Evolutionary conservation across 2,329 filamentous ascomycete genomes (phyloP).

Genomic region (Paraphaeosphaeria sporulosa): DNA sequence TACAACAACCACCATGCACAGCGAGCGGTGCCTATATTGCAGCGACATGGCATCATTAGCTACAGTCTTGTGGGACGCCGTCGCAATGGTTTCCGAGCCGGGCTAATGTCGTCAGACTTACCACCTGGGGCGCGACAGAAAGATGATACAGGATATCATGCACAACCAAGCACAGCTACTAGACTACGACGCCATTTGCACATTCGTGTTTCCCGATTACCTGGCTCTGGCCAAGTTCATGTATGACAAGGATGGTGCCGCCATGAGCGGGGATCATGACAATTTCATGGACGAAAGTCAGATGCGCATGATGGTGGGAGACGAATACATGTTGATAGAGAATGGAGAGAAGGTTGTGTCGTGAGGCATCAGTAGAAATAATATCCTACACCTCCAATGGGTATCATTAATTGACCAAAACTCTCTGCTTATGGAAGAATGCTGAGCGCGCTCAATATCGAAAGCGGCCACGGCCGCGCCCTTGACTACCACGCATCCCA

Average conservation of each 20-base stretch:
- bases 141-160: slow-evolving; percentile 55
- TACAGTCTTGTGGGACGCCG: slow-evolving; percentile 52
- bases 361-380: slow-evolving; percentile 4
- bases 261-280: slow-evolving; percentile 45
- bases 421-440: background rate
- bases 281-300: slow-evolving; percentile 51
- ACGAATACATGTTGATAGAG: slow-evolving; percentile 53
- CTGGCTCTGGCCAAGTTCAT: slow-evolving; percentile 55
- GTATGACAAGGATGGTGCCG: slow-evolving; percentile 56
- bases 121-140: slow-evolving; percentile 54
- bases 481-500: slow-evolving; percentile 30
- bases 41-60: slow-evolving; percentile 54
- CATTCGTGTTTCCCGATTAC: slow-evolving; percentile 58
- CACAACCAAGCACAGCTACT: slow-evolving; percentile 54
- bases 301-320: slow-evolving; percentile 57
- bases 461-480: slow-evolving; percentile 27
- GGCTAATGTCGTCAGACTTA: slow-evolving; percentile 49
- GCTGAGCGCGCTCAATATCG: slow-evolving; percentile 26
- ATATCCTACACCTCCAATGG: slow-evolving; percentile 14
- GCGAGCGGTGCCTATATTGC: slow-evolving; percentile 53
- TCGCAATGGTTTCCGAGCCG: background rate
- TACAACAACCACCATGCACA: slow-evolving; percentile 57
- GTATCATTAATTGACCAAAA: slow-evolving; percentile 23
- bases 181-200: slow-evolving; percentile 58
- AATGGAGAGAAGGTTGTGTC: slow-evolving; percentile 41